Evolutionary conservation across 176 grass and related monocot genomes (phyloP).

Genomic region (Zizania latifolia): DNA sequence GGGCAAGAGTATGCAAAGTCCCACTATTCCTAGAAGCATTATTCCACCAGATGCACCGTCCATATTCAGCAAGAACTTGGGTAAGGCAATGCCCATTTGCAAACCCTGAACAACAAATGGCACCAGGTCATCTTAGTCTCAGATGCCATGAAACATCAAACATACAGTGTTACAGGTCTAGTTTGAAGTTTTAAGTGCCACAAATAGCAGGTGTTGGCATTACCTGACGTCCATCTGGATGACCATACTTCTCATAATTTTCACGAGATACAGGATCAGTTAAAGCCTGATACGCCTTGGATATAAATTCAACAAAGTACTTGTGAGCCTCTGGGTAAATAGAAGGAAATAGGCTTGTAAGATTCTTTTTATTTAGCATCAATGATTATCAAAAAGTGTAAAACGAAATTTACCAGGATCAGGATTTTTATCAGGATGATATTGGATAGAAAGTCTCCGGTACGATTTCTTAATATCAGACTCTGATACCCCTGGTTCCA

Average conservation of each 20-base stretch:
- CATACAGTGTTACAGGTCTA: background rate
- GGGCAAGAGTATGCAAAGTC: constrained; percentile 89
- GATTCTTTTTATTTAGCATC: constrained; percentile 16
- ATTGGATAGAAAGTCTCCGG: constrained; percentile 86
- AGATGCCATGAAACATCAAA: background rate
- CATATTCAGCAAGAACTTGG: constrained; percentile 89
- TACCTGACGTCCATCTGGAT: constrained; percentile 98
- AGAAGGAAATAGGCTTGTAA: background rate
- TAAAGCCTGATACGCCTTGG: constrained; percentile 98
- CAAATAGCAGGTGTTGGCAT: constrained; percentile 3
- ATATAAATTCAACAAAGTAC: constrained; percentile 95
- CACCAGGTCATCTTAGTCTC: constrained; percentile 20
- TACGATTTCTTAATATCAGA: constrained; percentile 95
- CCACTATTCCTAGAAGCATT: constrained; percentile 90
- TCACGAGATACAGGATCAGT: constrained; percentile 92
- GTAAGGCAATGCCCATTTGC: constrained; percentile 98
- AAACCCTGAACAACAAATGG: constrained; percentile 49
- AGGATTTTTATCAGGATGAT: constrained; percentile 99
- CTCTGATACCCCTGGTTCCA: constrained; percentile 75
- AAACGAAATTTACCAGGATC: constrained; percentile 61
- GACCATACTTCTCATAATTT: constrained; percentile 99
- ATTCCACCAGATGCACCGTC: constrained; percentile 95
- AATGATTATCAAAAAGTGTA: constrained; percentile 1
- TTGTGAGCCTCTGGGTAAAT: constrained; percentile 85
- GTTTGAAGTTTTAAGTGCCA: background rate